Evolutionary conservation across 345 rosid species (phyloP).

Genomic region (Brassica napus): Da-Ae NC_063447.1:6786501-6787000

Average conservation of each 20-base stretch:
- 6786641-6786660: background rate
- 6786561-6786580: background rate
- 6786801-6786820: slow-evolving; percentile 37
- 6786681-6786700: slow-evolving; percentile 20
- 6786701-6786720: slow-evolving; percentile 10
- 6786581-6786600: background rate
- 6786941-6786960: slow-evolving; percentile 71
- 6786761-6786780: slow-evolving; percentile 23
- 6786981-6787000: slow-evolving; percentile 59
- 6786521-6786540: background rate
- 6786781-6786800: slow-evolving; percentile 35
- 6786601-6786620: slow-evolving; percentile 20
- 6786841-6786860: slow-evolving; percentile 67
- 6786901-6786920: slow-evolving; percentile 57
- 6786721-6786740: slow-evolving; percentile 38
- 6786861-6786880: slow-evolving; percentile 61
- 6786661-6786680: background rate
- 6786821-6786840: slow-evolving; percentile 37
- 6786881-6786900: slow-evolving; percentile 80
- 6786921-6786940: slow-evolving; percentile 64
- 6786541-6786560: slow-evolving; percentile 9
- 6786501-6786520: background rate
- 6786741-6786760: slow-evolving; percentile 17
- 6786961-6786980: slow-evolving; percentile 50
- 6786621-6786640: background rate